A percentile compares a stretch with the other conserved stretches of the same genome.
These are phyloP conservation scores for Bolboschoenus planiculmis DNA, from an alignment of 176 grass and related monocot species.

Conservation along the genomic window DNA sequence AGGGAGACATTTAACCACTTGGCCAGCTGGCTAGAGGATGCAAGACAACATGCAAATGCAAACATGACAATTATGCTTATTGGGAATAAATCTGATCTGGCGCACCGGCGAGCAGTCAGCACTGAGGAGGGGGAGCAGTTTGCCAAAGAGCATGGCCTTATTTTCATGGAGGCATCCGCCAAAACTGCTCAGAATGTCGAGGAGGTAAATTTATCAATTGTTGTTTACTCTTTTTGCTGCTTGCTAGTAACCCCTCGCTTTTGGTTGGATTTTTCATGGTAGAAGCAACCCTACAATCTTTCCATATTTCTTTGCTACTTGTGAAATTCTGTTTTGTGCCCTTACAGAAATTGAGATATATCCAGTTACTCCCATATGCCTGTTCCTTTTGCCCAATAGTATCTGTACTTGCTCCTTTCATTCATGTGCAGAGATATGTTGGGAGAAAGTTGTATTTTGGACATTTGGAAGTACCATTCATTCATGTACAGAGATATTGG, in stretches of 20 bases:
- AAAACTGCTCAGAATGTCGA: constrained; percentile 53
- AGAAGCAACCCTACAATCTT: not conserved
- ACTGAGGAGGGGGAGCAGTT: constrained; percentile 57
- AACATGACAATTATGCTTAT: constrained; percentile 64
- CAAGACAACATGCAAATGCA: constrained; percentile 43
- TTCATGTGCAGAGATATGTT: not conserved
- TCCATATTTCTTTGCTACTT: not conserved
- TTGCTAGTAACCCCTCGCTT: not conserved
- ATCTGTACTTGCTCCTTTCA: not conserved
- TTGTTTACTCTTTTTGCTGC: not conserved
- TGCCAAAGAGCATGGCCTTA: constrained; percentile 44
- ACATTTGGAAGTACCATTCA: not conserved
- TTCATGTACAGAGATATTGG: not conserved
- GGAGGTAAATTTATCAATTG: constrained; percentile 26
- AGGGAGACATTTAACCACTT: constrained; percentile 64
- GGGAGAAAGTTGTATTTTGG: not conserved
- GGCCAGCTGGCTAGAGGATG: constrained; percentile 45
- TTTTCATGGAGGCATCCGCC: constrained; percentile 58
- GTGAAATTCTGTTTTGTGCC: not conserved
- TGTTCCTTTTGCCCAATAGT: not conserved
- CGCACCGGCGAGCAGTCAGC: constrained; percentile 42
- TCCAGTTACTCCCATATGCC: not conserved
- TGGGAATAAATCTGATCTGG: constrained; percentile 49
- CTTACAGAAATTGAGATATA: not conserved
- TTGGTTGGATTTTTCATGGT: not conserved